phyloP scores from a whole-genome alignment of 768 basidiomycete species.

The Xerocomellus chrysenteron region DNA sequence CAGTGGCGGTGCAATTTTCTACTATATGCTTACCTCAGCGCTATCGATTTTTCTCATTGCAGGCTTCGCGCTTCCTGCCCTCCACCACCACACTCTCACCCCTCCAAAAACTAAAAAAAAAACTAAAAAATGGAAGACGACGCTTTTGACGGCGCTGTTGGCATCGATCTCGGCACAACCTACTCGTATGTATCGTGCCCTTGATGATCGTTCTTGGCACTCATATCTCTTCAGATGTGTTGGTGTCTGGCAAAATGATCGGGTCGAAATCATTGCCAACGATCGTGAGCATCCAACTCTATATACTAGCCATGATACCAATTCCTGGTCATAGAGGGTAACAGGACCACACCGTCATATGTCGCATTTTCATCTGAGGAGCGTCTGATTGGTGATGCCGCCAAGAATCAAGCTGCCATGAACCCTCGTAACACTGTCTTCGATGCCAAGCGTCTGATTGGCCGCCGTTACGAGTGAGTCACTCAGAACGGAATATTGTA shows the following conservation, averaged over 20 bases:
- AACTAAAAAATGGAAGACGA: constrained; percentile 78
- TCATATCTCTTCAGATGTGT: constrained; percentile 67
- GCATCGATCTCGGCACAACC: constrained; percentile 96
- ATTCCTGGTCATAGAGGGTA: constrained; percentile 67
- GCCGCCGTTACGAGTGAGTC: constrained; percentile 90
- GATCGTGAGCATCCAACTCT: constrained; percentile 63
- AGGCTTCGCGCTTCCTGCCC: constrained; percentile 19
- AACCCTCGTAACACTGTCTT: constrained; percentile 99
- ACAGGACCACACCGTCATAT: constrained; percentile 98
- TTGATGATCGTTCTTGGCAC: constrained; percentile 22
- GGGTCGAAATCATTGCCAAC: constrained; percentile 98
- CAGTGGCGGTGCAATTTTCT: constrained; percentile 35
- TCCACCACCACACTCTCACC: constrained; percentile 35
- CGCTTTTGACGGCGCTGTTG: constrained; percentile 89
- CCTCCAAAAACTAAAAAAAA: constrained; percentile 26
- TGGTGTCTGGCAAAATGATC: constrained; percentile 99
- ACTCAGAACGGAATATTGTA: neutral
- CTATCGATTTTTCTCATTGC: constrained; percentile 36
- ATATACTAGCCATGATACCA: neutral
- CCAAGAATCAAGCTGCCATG: constrained; percentile 99
- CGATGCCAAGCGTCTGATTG: constrained; percentile 98
- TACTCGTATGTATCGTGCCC: constrained; percentile 68
- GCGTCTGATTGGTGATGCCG: constrained; percentile 98
- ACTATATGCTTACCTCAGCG: constrained; percentile 55
- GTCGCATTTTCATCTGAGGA: constrained; percentile 97